These are phyloP conservation scores for Hsuehochloa calcarea DNA, from an alignment of 176 grass and related monocot genomes.

Conservation along the genomic window DNA sequence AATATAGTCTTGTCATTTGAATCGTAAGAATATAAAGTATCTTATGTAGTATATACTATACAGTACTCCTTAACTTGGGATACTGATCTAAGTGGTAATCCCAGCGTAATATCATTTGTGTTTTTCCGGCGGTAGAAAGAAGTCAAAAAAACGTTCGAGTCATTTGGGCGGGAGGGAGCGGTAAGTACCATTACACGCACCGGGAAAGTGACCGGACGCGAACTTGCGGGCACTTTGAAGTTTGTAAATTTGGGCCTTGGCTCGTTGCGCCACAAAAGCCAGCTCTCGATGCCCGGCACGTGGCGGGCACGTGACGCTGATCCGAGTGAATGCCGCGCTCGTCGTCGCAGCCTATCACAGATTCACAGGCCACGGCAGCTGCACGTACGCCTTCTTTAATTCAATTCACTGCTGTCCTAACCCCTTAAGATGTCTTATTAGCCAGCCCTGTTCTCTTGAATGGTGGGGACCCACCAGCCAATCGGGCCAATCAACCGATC, in stretches of 20 bases:
- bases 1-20: no score
- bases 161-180: slow-evolving; percentile 38
- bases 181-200: slow-evolving; percentile 28
- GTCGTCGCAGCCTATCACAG: background rate
- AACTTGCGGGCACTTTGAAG: background rate
- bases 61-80: no score
- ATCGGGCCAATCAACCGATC: background rate
- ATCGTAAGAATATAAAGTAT: no score
- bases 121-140: background rate
- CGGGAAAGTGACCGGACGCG: slow-evolving; percentile 20
- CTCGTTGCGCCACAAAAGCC: slow-evolving; percentile 22
- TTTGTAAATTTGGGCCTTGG: slow-evolving; percentile 48
- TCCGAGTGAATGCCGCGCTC: slow-evolving; percentile 29
- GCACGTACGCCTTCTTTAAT: background rate
- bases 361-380: background rate
- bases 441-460: background rate
- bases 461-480: slow-evolving; percentile 21
- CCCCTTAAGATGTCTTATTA: slow-evolving; percentile 20
- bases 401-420: slow-evolving; percentile 29
- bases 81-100: no score
- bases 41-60: no score
- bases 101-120: no score
- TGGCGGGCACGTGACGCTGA: slow-evolving; percentile 42
- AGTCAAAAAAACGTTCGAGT: background rate
- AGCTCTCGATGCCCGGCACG: slow-evolving; percentile 27